Conservation (phyloP, 2,329 filamentous ascomycete genomes). For the Fusarium papillatum region DNA sequence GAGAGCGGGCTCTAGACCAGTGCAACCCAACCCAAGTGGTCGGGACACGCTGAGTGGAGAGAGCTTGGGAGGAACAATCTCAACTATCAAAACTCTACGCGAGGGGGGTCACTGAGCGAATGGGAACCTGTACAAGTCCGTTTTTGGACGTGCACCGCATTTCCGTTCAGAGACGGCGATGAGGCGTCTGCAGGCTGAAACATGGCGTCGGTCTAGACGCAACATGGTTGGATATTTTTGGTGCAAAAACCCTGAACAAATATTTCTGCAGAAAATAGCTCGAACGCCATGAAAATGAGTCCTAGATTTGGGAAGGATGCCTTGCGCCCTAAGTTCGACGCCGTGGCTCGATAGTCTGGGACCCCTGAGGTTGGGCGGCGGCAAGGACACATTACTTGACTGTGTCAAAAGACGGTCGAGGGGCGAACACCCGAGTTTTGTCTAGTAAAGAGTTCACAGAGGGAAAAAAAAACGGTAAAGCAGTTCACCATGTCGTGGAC, state of each 20-base stretch:
- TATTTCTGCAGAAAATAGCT: slow-evolving; percentile 1
- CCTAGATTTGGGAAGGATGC: slow-evolving; percentile 1
- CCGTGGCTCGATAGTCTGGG: slow-evolving; percentile 2
- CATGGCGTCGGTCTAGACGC: slow-evolving; percentile 41
- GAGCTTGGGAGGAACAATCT: neutral
- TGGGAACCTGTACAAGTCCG: neutral
- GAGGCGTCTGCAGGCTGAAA: slow-evolving; percentile 24
- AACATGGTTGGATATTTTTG: neutral
- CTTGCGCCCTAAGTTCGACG: neutral
- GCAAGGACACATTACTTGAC: neutral
- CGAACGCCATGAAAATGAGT: slow-evolving; percentile 9
- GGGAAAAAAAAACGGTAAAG: neutral
- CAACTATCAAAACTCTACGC: slow-evolving; percentile 7
- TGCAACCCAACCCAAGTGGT: slow-evolving; percentile 29
- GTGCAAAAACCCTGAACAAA: neutral
- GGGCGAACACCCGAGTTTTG: neutral
- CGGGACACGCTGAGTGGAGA: slow-evolving; percentile 12
- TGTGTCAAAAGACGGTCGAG: slow-evolving; percentile 17
- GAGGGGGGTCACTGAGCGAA: too few relatives aligned
- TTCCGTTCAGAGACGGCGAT: slow-evolving; percentile 29
- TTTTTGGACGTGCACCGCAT: slow-evolving; percentile 5
- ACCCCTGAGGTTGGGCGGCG: neutral
- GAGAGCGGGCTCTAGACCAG: slow-evolving; percentile 25
- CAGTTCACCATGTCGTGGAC: slow-evolving; percentile 44
- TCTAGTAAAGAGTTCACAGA: neutral